phyloP scores from a whole-genome alignment of 345 rosid genomes.

The Odontarrhena argentea region DNA sequence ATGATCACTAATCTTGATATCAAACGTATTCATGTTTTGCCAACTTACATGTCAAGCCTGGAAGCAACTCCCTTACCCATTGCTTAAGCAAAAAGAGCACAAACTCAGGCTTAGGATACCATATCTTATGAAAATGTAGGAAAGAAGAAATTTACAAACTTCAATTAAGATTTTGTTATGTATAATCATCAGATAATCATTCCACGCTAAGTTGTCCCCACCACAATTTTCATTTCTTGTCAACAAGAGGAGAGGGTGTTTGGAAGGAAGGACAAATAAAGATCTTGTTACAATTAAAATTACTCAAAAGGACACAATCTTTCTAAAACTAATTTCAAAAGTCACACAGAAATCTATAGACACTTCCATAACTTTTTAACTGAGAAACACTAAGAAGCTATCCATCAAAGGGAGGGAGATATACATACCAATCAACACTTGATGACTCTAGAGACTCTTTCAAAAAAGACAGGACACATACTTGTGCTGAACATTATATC shows the following conservation, averaged over 20 bases:
- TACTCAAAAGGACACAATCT: constrained; percentile 14
- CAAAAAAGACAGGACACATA: constrained; percentile 80
- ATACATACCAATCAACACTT: constrained; percentile 38
- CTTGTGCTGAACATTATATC: constrained; percentile 64
- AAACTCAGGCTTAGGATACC: constrained; percentile 15
- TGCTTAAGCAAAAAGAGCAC: constrained; percentile 1
- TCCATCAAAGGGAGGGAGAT: constrained; percentile 8
- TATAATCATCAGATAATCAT: constrained; percentile 22
- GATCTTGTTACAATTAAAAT: constrained; percentile 24
- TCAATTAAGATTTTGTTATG: constrained; percentile 7
- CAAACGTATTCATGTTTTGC: not conserved
- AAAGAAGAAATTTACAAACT: constrained; percentile 35
- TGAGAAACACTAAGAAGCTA: constrained; percentile 25
- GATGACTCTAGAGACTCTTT: constrained; percentile 61
- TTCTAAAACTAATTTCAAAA: constrained; percentile 15
- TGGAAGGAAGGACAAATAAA: constrained; percentile 1
- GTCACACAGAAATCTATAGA: constrained; percentile 10
- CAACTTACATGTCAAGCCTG: constrained; percentile 9
- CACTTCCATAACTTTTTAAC: constrained; percentile 18
- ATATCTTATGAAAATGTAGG: not conserved
- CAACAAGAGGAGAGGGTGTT: constrained; percentile 9
- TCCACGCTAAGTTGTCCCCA: not conserved
- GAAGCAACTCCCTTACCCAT: constrained; percentile 11
- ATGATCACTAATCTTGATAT: not conserved
- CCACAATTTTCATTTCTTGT: no score